Evolutionary conservation across 169 alveolate species (phyloP).

Genomic region (Cardiosporidium cionae): DNA sequence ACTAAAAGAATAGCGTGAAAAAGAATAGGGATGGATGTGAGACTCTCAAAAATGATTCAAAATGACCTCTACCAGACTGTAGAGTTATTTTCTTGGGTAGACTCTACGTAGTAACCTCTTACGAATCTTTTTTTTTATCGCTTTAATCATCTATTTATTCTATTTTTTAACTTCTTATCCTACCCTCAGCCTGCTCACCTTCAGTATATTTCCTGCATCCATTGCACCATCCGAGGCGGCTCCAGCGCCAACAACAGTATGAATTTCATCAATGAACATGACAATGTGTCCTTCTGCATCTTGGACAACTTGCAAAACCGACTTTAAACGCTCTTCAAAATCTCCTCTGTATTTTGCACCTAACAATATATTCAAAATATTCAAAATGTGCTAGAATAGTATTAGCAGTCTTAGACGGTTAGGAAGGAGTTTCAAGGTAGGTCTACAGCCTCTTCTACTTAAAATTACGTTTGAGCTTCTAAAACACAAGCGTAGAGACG

Average conservation of each 20-base stretch:
- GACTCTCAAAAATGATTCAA: no score
- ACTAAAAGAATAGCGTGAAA: no score
- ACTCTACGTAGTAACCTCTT: no score
- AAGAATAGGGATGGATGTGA: no score
- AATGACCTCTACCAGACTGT: no score
- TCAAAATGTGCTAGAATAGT: not conserved
- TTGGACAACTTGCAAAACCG: conserved; percentile 67
- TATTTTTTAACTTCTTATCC: not conserved
- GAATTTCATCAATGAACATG: conserved; percentile 73
- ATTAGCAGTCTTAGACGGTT: not conserved
- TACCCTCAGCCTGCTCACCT: conserved; percentile 11
- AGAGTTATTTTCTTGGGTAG: no score
- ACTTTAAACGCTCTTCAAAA: conserved; percentile 69
- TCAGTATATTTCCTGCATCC: conserved; percentile 72
- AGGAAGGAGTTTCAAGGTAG: not conserved
- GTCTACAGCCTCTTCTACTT: no score
- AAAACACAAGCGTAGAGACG: no score
- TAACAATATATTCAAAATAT: conserved; percentile 25
- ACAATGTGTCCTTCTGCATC: conserved; percentile 75
- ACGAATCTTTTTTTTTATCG: not conserved
- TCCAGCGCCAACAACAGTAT: conserved; percentile 78
- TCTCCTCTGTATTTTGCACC: conserved; percentile 79
- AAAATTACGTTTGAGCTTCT: no score
- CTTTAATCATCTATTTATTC: not conserved
- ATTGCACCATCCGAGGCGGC: conserved; percentile 63